Evolutionary conservation across 2,329 filamentous ascomycete genomes (phyloP), one percentile per base, ranked within the genome.

Genomic region (Clarireedia monteithiana): DNA sequence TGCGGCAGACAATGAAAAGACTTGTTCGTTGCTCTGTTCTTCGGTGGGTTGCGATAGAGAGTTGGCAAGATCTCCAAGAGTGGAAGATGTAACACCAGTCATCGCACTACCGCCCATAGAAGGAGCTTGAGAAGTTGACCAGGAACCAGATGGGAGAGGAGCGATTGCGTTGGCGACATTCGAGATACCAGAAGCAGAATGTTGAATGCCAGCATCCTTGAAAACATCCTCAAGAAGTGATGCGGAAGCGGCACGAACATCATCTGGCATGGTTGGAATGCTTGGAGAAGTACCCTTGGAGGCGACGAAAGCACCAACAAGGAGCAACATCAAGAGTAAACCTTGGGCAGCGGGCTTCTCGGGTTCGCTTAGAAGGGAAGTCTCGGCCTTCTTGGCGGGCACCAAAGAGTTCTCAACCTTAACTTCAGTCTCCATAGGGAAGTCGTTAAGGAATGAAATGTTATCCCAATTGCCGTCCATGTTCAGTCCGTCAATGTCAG

Each of bases 241-340:
- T 50, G 88, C 86, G 14, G 89, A 90, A 42, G 88, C 88, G 61
- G 82, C 85, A 58, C 88, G 86, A 56, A 94, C 83, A 64, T 92
- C 88, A 56, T 92, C 87, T 38, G 89, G 87, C 68, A 92, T 86
- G 56, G 82, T 82, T 50, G 88, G 88, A 64, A 95, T 85, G 63
- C 83, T 82, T 40, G 85, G 82, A n/a, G 80, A 75, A 20, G 85
- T 82, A 63, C 84, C 84, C 73, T 91, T 95, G 34, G 92, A 96
- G 60, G 94, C 87, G 65, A 97, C 91, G 69, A 96, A 96, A 53
- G 94, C 94, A 69, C 94, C 94, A 62, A 96, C 91, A 54, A 99
- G 86, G 68, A 99, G 88, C 64, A 96, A 88, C 90, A 96, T 95
- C 72, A 92, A 86, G 71, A 97, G 79, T 66, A 97, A 75, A 66